Conservation (phyloP, 768 basidiomycete genomes). For the Tricholoma matsutake region DNA sequence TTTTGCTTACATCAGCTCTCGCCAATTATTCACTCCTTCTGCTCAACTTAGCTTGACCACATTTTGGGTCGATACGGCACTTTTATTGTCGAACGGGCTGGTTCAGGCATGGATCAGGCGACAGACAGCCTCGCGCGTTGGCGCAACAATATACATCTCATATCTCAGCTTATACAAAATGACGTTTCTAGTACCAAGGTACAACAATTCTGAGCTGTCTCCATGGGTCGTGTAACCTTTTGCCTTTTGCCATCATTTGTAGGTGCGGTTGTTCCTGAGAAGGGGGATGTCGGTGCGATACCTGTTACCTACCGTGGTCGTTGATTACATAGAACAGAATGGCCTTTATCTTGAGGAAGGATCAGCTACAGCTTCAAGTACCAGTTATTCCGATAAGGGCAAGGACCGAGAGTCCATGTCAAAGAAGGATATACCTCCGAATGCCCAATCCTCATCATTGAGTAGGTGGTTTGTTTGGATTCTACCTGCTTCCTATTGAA, state of each 20-base stretch:
- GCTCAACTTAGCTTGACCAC: constrained; percentile 72
- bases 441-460: constrained; percentile 19
- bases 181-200: constrained; percentile 96
- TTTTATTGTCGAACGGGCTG: constrained; percentile 93
- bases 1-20: constrained; percentile 17
- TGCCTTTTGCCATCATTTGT: not conserved
- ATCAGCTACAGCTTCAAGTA: constrained; percentile 15
- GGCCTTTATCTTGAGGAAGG: constrained; percentile 70
- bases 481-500: constrained; percentile 4
- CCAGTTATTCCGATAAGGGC: constrained; percentile 28
- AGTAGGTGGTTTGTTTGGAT: not conserved
- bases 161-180: constrained; percentile 94
- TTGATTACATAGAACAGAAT: constrained; percentile 90
- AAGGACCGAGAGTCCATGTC: constrained; percentile 33
- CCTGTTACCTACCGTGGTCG: constrained; percentile 85
- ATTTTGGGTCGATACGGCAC: constrained; percentile 94
- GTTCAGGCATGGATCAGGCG: constrained; percentile 86
- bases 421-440: constrained; percentile 25
- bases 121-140: constrained; percentile 70
- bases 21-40: constrained; percentile 6
- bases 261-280: constrained; percentile 71
- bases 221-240: not conserved
- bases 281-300: constrained; percentile 85
- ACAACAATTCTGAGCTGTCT: constrained; percentile 1
- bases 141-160: constrained; percentile 85